Base-by-base conservation (phyloP, 805 yeast species). In the Cyberlindnera mississippiensis region DNA sequence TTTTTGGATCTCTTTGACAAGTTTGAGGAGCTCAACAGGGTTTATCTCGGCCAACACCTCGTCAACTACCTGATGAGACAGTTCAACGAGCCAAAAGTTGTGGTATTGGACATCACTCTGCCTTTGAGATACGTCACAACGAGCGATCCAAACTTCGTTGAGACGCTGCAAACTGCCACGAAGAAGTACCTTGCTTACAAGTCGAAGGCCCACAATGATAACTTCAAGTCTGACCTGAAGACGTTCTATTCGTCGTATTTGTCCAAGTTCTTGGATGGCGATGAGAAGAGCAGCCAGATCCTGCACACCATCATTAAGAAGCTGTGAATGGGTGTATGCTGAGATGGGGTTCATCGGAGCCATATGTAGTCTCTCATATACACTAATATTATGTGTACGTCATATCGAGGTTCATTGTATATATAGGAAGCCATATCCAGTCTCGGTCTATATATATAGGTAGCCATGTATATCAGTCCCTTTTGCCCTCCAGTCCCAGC, bases 21-120 rank as follows among this genome's bases (percentile, higher is more conserved):
- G 49, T 90, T 84, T 63, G 72, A 70, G 33, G 81, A 76, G 44
- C 71, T 91, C 55, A 82, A 86, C 56, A 75, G 91, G 59, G 72
- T 67, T 18, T 74, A 87, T 58, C 66, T 90, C 53, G 71, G 78
- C 48, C 71, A 69, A 44, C 93, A 86, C 60, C 73, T 87, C 9
- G 62, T 86, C 28, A 68, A 70, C 38, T 74, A 70, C 54, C 63
- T 85, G 50, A 71, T 71, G 49, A 54, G 57, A 12, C 66, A 69
- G 28, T 68, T 66, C 42, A 63, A 71, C 13, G 68, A 71, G 42
- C 67, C 76, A 17, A 47, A 67, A 15, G 49, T 68, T 10, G 45
- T 73, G 27, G 47, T 72, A 28, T 58, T 76, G 40, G 91, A 82
- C 59, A 68, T 85, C 38, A 75, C 82, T 2, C 63, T 86, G 45